Evolutionary conservation across 2,329 filamentous ascomycete species (phyloP).

Genomic region (Fusarium torulosum): DNA sequence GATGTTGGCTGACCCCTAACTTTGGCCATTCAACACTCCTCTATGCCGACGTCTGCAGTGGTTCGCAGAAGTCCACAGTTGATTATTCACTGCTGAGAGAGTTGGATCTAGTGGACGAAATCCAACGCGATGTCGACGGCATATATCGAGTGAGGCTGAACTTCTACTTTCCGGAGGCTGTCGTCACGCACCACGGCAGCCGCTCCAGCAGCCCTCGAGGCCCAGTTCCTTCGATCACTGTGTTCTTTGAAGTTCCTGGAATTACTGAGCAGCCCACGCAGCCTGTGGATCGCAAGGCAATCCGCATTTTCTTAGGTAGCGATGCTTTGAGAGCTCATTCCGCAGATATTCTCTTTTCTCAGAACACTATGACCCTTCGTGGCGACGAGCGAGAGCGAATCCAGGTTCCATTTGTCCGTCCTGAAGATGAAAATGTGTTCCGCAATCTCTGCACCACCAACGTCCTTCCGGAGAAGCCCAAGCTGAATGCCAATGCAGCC

Average conservation of each 20-base stretch:
- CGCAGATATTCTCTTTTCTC: constrained; percentile 91
- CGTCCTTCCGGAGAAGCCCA: constrained; percentile 66
- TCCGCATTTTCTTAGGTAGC: constrained; percentile 91
- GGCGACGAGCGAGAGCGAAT: constrained; percentile 89
- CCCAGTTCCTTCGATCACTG: constrained; percentile 79
- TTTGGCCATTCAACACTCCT: constrained; percentile 91
- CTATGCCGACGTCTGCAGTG: constrained; percentile 93
- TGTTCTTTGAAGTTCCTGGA: constrained; percentile 81
- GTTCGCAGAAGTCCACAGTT: constrained; percentile 88
- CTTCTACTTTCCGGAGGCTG: constrained; percentile 91
- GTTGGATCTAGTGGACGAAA: constrained; percentile 75
- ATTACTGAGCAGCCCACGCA: constrained; percentile 59
- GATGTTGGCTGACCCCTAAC: constrained; percentile 92
- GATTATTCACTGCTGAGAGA: constrained; percentile 80
- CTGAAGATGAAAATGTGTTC: constrained; percentile 86
- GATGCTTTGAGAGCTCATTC: constrained; percentile 88
- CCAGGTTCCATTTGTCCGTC: constrained; percentile 90
- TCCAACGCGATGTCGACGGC: constrained; percentile 75
- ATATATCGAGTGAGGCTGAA: constrained; percentile 78
- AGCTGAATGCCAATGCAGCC: constrained; percentile 66
- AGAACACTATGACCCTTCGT: constrained; percentile 88
- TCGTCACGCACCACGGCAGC: constrained; percentile 80
- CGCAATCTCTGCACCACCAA: constrained; percentile 78
- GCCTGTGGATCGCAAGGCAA: constrained; percentile 64
- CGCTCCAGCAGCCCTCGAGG: constrained; percentile 78